Evolutionary conservation across 176 grass and related monocot species (phyloP).

Genomic region (Ensete glaucum): DNA sequence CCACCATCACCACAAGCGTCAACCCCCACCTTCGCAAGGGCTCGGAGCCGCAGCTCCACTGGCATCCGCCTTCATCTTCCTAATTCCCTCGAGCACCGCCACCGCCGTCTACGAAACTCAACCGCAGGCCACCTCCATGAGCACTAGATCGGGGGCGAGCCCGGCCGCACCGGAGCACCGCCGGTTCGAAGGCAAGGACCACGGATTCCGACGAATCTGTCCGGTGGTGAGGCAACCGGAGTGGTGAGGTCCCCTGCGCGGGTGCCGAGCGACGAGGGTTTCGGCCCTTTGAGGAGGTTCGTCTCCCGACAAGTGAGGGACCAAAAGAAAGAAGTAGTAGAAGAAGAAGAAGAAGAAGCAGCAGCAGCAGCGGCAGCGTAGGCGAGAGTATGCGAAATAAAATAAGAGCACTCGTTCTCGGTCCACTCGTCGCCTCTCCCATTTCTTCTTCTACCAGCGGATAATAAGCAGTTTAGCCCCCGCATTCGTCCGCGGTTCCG

Average conservation of each 20-base stretch:
- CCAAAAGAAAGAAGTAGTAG: no score
- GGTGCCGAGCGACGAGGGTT: background rate
- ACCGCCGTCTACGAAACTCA: background rate
- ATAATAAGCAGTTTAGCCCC: background rate
- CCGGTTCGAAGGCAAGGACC: background rate
- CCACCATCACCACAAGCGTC: background rate
- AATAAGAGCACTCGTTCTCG: background rate
- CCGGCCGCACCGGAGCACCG: no score
- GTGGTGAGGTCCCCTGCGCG: background rate
- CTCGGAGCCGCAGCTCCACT: background rate
- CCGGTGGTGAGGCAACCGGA: background rate
- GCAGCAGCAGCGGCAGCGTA: background rate
- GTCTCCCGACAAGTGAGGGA: conserved; percentile 18
- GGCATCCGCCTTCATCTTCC: conserved; percentile 3
- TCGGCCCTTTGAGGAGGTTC: conserved; percentile 7
- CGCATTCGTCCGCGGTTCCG: background rate
- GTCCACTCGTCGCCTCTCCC: background rate
- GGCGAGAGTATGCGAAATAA: background rate
- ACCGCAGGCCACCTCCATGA: background rate
- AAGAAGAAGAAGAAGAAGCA: background rate
- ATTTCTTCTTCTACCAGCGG: background rate
- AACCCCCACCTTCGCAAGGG: conserved; percentile 1
- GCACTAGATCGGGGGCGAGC: background rate
- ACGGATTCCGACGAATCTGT: background rate
- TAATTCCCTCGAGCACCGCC: background rate